A percentile compares a stretch with the other conserved stretches of the same genome.
Conservation (phyloP, 129 eudicot species). For the Gnaphalium uliginosum region DNA sequence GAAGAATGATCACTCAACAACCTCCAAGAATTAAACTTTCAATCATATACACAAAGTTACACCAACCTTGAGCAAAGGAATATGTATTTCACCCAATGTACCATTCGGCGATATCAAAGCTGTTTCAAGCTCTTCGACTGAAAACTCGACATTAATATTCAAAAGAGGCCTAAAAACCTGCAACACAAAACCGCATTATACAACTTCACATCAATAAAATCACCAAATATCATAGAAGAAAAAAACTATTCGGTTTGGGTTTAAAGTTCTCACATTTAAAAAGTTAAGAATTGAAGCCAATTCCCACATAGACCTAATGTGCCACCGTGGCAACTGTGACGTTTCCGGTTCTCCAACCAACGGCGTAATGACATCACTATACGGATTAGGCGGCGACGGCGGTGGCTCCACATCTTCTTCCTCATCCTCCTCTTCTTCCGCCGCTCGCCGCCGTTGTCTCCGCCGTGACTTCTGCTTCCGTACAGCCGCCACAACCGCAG, state of each 20-base stretch:
- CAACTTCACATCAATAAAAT: conserved; percentile 7
- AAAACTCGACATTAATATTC: conserved; percentile 81
- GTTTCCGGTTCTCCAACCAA: conserved; percentile 64
- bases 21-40: conserved; percentile 2
- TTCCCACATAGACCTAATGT: conserved; percentile 90
- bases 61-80: conserved; percentile 90
- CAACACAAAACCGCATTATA: conserved; percentile 35
- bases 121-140: conserved; percentile 90
- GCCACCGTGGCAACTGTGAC: conserved; percentile 88
- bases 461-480: conserved; percentile 48
- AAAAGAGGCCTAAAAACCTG: conserved; percentile 95
- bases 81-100: conserved; percentile 81
- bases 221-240: not conserved
- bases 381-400: conserved; percentile 49
- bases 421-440: conserved; percentile 28
- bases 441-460: conserved; percentile 36
- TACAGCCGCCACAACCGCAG: conserved; percentile 46
- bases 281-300: conserved; percentile 84
- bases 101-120: conserved; percentile 83
- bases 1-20: not conserved
- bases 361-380: conserved; percentile 56
- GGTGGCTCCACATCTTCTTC: conserved; percentile 48
- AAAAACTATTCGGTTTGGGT: not conserved
- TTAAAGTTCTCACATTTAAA: conserved; percentile 73
- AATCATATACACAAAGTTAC: not conserved